Conservation (phyloP, 108 stramenopile species). For the Nitzschia sp. region DNA sequence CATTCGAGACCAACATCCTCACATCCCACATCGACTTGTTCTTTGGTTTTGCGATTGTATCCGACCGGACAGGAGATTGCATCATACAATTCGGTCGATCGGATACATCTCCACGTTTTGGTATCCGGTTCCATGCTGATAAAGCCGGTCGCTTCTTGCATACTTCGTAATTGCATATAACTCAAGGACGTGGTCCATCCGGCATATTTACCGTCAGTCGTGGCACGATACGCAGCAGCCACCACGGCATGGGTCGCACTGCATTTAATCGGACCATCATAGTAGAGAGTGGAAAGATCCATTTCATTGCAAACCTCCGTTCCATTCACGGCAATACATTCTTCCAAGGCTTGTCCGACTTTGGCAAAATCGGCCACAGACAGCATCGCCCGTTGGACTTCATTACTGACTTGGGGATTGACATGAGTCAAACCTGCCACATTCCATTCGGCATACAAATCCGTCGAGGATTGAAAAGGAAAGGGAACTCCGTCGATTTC, state of each 20-base stretch:
- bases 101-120: conserved; percentile 23
- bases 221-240: not conserved
- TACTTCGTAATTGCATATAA: conserved; percentile 44
- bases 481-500: conserved; percentile 38
- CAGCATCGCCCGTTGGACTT: conserved; percentile 34
- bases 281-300: not conserved
- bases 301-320: conserved; percentile 3
- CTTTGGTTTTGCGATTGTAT: conserved; percentile 2
- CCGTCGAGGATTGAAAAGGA: conserved; percentile 37
- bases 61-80: conserved; percentile 41
- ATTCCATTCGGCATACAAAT: conserved; percentile 46
- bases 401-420: conserved; percentile 11
- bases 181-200: conserved; percentile 36
- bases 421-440: conserved; percentile 37
- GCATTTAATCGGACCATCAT: conserved; percentile 12
- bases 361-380: conserved; percentile 22
- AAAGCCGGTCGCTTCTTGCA: conserved; percentile 47
- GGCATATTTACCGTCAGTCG: conserved; percentile 26
- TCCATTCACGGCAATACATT: conserved; percentile 13
- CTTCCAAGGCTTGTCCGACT: conserved; percentile 7
- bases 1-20: conserved; percentile 25
- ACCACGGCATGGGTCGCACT: conserved; percentile 11
- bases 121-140: conserved; percentile 18
- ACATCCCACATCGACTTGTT: conserved; percentile 23
- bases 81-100: conserved; percentile 30